phyloP scores from a whole-genome alignment of 192 early-diverging fungal species.

The Gonapodya prolifera region DNA sequence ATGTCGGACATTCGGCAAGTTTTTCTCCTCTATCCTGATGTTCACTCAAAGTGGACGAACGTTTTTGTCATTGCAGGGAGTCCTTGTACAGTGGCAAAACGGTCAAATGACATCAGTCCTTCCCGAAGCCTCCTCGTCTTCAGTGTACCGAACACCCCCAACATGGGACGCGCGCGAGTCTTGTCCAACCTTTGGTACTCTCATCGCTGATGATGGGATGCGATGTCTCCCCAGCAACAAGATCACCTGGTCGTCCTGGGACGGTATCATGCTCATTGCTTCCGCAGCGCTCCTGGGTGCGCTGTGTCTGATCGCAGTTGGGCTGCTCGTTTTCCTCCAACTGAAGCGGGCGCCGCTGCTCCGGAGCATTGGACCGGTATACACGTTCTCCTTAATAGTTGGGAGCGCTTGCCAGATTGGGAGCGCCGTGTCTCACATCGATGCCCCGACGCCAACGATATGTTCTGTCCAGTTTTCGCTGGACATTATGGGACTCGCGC shows the following conservation, averaged over 20 bases:
- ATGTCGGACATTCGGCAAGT: not conserved
- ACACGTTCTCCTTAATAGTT: not conserved
- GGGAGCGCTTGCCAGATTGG: not conserved
- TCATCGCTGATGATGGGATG: not conserved
- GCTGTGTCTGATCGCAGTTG: not conserved
- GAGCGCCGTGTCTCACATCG: not conserved
- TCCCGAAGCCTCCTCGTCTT: not conserved
- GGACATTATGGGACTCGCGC: not conserved
- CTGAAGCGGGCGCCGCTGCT: not conserved
- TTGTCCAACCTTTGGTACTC: not conserved
- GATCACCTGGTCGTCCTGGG: not conserved
- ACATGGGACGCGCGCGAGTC: not conserved
- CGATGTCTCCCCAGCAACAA: not conserved
- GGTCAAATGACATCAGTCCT: not conserved
- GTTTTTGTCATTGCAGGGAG: not conserved
- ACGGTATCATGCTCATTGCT: not conserved
- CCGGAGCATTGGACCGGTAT: not conserved
- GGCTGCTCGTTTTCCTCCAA: not conserved
- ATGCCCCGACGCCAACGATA: not conserved
- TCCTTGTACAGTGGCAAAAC: not conserved
- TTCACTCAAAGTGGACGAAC: not conserved
- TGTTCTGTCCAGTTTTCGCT: not conserved
- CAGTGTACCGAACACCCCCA: not conserved
- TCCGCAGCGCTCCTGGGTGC: not conserved
- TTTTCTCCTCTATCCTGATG: not conserved